Evolutionary conservation across 495 filamentous ascomycete genomes (phyloP), one percentile per base, ranked within the genome.

Genomic region (Annulohypoxylon bovei): DNA sequence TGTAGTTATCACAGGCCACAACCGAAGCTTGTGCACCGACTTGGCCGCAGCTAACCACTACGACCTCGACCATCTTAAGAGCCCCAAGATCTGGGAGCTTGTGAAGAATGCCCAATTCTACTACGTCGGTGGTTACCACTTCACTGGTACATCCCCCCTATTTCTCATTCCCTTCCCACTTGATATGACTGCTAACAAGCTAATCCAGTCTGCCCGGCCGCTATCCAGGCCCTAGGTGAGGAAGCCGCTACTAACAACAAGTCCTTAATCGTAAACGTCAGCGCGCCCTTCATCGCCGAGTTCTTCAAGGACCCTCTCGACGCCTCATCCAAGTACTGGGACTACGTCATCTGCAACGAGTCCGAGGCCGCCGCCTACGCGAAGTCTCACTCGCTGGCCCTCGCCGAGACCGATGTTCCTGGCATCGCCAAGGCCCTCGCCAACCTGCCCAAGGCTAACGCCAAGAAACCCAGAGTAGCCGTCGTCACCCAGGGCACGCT

Each of bases 301-400:
- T 97, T 97, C 88, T 99, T 98, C 89, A 98, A 97, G 86, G 94
- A 97, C 18, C 92, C 89, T 62, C 86, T 99, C 39, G 93, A 95
- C 81, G 87, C 88, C 68, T 90, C 91, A 2, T 85, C 91, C 8
- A 91, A 90, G 20, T 98, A 97, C 88, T 95, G 92, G 84, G 95
- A 99, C 84, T 97, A 94, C 84, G 85, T 97, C 33, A 91, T 98
- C 81, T 95, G 94, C 67, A 99, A 99, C 81, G 96, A 98, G 89
- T 91, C 91, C 28, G 95, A 99, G 83, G 95, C 94, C 32, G 85
- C 87, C 69, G 82, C 92, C 56, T 98, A 94, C 81, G 90, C 96
- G 55, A 88, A 92, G 76, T 89, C 88, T 60, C 93, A 98, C 79
- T 84, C 83, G 62, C 88, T 88, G 39, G 12, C 70, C 25, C 77